Conservation (phyloP, 805 yeast species). For the Ogataea allantospora region DNA sequence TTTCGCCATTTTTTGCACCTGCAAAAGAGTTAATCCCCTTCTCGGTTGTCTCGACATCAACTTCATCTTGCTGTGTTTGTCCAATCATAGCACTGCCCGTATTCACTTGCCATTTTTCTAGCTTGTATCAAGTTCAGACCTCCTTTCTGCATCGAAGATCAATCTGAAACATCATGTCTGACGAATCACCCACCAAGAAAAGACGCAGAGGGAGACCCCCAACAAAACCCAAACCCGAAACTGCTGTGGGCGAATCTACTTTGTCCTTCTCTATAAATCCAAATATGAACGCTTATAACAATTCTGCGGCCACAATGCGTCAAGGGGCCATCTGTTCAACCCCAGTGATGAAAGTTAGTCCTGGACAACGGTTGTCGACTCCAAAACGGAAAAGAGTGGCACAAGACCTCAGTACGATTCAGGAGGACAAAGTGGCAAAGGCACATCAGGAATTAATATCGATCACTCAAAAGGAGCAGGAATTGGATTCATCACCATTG, state of each 20-base stretch:
- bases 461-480: slow-evolving; percentile 14
- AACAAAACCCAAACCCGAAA: slow-evolving; percentile 20
- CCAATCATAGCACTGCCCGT: too few species aligned
- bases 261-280: slow-evolving; percentile 23
- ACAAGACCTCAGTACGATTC: too few species aligned
- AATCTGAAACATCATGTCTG: slow-evolving; percentile 18
- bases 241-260: slow-evolving; percentile 28
- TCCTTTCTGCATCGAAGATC: slow-evolving; percentile 2
- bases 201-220: slow-evolving; percentile 34
- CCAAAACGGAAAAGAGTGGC: slow-evolving; percentile 7
- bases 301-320: slow-evolving; percentile 30
- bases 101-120: too few species aligned
- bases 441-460: slow-evolving; percentile 26
- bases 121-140: background rate
- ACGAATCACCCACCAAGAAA: slow-evolving; percentile 24
- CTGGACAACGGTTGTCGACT: slow-evolving; percentile 21
- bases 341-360: slow-evolving; percentile 35
- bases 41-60: slow-evolving; percentile 1
- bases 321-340: slow-evolving; percentile 31
- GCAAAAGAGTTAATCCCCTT: slow-evolving; percentile 2
- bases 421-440: slow-evolving; percentile 14
- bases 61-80: background rate
- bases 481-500: slow-evolving; percentile 7
- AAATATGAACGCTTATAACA: slow-evolving; percentile 24
- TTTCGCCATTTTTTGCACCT: slow-evolving; percentile 9